Evolutionary conservation across 352 stramenopile species (phyloP).

Genomic region (Blastocystis sp.): DNA sequence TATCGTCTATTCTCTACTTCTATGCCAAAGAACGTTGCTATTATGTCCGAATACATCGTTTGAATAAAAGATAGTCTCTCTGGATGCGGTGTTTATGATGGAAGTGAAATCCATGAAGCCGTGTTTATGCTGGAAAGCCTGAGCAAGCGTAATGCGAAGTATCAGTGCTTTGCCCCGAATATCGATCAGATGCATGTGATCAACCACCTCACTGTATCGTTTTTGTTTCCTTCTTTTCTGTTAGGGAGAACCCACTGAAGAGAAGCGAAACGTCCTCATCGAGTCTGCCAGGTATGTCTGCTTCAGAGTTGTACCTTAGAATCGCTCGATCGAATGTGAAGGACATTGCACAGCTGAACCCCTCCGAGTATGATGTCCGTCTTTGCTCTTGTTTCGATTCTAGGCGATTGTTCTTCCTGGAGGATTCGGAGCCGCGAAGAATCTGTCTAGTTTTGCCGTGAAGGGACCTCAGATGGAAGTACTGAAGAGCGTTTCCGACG

Average conservation of each 20-base stretch:
- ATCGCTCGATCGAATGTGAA: conserved; percentile 60
- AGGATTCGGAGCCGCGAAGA: conserved; percentile 62
- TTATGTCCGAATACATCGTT: neutral
- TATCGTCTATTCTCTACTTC: conserved; percentile 6
- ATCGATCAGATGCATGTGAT: conserved; percentile 62
- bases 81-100: conserved; percentile 62
- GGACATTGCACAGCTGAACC: conserved; percentile 56
- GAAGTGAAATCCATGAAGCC: conserved; percentile 61
- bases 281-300: conserved; percentile 57
- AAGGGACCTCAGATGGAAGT: conserved; percentile 61
- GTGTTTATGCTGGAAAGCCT: conserved; percentile 60
- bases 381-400: neutral
- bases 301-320: neutral
- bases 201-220: conserved; percentile 60
- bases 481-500: conserved; percentile 54
- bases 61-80: conserved; percentile 48
- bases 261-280: conserved; percentile 61
- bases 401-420: conserved; percentile 60
- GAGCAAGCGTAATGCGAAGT: conserved; percentile 56
- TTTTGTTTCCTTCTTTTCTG: neutral
- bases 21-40: neutral
- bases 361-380: conserved; percentile 57
- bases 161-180: conserved; percentile 60
- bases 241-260: conserved; percentile 58
- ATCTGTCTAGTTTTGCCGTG: conserved; percentile 60